Conservation (phyloP, 345 rosid species). For the Eucalyptus sp. region DNA sequence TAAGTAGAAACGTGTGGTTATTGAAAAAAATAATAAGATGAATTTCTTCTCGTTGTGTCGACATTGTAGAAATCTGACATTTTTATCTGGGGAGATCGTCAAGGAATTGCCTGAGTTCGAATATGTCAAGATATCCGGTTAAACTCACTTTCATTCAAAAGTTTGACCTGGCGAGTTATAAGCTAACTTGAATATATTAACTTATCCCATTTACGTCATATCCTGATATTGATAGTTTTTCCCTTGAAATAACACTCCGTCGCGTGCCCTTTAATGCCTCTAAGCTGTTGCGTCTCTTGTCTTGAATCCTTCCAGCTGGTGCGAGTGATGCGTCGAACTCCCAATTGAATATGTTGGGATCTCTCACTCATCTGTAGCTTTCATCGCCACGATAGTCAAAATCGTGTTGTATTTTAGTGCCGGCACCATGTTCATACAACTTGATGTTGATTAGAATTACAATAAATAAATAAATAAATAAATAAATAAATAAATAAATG, state of each 20-base stretch:
- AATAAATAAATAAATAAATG: neutral
- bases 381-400: neutral
- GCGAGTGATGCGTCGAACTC: neutral
- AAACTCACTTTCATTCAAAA: neutral
- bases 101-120: accelerated
- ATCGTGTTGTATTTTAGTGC: neutral
- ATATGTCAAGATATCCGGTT: accelerated
- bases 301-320: neutral
- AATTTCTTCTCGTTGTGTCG: neutral
- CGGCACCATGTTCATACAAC: neutral
- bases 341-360: neutral
- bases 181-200: neutral
- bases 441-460: neutral
- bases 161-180: accelerated
- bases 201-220: neutral
- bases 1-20: neutral
- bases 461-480: neutral
- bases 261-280: neutral
- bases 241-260: too few relatives aligned
- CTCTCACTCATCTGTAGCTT: neutral
- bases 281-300: neutral
- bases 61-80: accelerated
- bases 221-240: neutral
- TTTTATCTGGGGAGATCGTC: neutral
- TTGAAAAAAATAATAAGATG: neutral